Evolutionary conservation across 495 filamentous ascomycete genomes (phyloP), one percentile per base, ranked within the genome.

Genomic region (Podospora tetraspora): DNA sequence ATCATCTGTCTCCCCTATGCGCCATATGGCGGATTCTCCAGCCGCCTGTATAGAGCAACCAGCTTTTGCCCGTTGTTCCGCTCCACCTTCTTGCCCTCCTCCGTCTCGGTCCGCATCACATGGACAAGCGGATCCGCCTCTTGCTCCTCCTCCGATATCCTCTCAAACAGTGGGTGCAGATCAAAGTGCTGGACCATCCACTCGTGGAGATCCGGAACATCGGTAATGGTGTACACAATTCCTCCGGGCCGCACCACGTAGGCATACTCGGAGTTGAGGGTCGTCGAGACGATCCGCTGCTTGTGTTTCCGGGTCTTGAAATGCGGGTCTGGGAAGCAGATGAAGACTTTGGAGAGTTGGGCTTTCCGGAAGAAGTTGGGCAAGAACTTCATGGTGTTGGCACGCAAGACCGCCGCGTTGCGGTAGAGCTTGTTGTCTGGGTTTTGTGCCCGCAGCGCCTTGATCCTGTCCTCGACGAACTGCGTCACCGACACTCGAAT

Each of bases 241-340:
- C 95, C 95, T 5, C 92, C 92, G 0, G 93, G 93, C 61, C 84
- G 82, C 69, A 99, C 72, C 10, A 91, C 90, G 75, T 91, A 99
- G 1, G 95, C 95, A 78, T 99, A 99, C 79, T 99, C 95, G 0
- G 92, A 90, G 72, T 91, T 92, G 66, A 99, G 81, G 6, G 90
- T 91, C 61, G 90, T 84, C n/a, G 91, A 92, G 24, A 99, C 89
- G 74, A 99, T 99, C 7, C 95, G 82, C 66, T 93, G 92, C 79
- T 98, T 99, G 80, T 97, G 96, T 80, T 99, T 99, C 62, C 94
- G 88, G 25, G 90, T 87, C 81, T 99, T 99, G 83, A 99, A 99
- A 77, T 99, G 95, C 69, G 95, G 95, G 75, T 99, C 95, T 0
- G 95, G 95, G 79, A 99, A 99, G 82, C 95, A 97, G 75, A 99